Evolutionary conservation across 192 early-diverging fungal species (phyloP).

Genomic region (Podila minutissima): DNA sequence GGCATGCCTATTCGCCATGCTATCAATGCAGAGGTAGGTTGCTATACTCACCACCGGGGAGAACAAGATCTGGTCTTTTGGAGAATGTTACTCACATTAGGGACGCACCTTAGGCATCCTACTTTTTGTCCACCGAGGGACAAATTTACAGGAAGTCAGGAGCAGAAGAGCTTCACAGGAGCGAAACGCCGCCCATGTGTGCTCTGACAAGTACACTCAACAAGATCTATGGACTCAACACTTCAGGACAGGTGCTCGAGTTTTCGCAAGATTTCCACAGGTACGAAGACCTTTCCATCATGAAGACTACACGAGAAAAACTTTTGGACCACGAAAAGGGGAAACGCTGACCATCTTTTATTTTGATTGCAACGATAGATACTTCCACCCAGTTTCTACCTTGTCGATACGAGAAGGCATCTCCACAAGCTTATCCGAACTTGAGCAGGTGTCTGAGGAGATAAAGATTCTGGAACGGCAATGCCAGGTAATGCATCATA

Average conservation of each 20-base stretch:
- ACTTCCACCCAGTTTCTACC: background rate
- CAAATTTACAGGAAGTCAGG: background rate
- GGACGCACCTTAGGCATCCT: too few species aligned
- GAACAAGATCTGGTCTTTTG: too few species aligned
- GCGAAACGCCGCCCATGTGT: background rate
- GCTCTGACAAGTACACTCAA: background rate
- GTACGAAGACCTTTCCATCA: background rate
- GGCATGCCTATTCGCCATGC: background rate
- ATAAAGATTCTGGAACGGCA: background rate
- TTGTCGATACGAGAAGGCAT: background rate
- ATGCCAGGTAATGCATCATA: background rate
- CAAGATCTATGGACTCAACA: background rate
- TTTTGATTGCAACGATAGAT: too few species aligned
- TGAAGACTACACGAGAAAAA: too few species aligned
- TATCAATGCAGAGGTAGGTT: background rate
- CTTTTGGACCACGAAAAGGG: too few species aligned
- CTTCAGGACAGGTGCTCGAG: background rate
- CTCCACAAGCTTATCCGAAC: background rate
- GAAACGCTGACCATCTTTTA: too few species aligned
- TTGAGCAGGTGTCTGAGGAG: background rate
- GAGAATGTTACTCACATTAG: too few species aligned
- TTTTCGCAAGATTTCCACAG: background rate
- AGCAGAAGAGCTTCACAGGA: background rate
- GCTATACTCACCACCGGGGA: too few species aligned
- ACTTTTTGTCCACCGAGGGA: too few species aligned